Evolutionary conservation across 2,329 filamentous ascomycete species (phyloP), one percentile per base, ranked within the genome.

Genomic region (Furcasterigmium furcatum): DNA sequence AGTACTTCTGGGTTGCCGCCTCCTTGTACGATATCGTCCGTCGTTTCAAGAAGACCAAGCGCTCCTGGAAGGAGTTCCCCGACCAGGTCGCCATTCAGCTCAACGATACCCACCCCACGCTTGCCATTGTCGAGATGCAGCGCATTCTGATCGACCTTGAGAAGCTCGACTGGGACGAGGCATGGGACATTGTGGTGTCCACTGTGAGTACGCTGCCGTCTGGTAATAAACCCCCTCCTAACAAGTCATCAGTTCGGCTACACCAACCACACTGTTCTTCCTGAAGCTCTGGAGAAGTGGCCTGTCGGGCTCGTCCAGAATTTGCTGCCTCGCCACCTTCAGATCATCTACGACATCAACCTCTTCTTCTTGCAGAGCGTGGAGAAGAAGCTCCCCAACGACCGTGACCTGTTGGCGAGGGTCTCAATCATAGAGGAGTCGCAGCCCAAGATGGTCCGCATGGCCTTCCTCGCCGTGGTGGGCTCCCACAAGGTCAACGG

Each of bases 401-500:
- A 97, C 55, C 83, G 90, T 46, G 92, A 96, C 2, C 77, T 99
- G 53, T 81, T 99, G 27, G 65, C 76, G 13, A 80, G 89, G 30
- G 91, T 97, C n/a, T 97, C 92, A 5, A 95, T 99, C 60, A 96
- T 99, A 48, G 94, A 99, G 66, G 94, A 99, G 67, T 91, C 88
- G 5, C 87, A 95, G 64, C 89, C 91, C 36, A 96, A 97, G 80
- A 96, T 96, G 88, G 85, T 99, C 50, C 87, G 92, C 64, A 99
- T 99, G 94, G 94, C 94, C 3, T 94, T 82, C 67, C 74, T 99
- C 43, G 94, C 94, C 52, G 87, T 97, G 62, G 91, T 99, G 58
- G 94, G 94, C 40, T 97, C 94, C 29, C 94, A 97, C 81, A 99
- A 97, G 75, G 91, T 99, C 73, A 99, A 99, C 57, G 94, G 94